phyloP scores from a whole-genome alignment of 2,329 filamentous ascomycete species.

The Trichoderma oligosporum region DNA sequence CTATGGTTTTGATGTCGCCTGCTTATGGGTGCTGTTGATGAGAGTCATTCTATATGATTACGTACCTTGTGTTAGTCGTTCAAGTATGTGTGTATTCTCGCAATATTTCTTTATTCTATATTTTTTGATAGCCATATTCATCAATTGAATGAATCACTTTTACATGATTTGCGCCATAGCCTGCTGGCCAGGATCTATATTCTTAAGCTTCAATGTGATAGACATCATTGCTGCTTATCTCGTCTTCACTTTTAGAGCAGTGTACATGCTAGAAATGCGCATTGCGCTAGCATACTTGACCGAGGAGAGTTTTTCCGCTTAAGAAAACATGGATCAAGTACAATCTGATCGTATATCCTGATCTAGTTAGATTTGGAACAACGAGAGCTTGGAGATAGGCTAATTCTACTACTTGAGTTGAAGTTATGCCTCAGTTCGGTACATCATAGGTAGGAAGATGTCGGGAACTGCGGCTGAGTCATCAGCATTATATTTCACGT shows the following conservation, averaged over 20 bases:
- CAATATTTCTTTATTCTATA: background rate
- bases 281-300: too few relatives aligned
- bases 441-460: background rate
- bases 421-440: too few relatives aligned
- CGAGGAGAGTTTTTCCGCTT: constrained; percentile 42
- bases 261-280: too few relatives aligned
- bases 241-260: too few relatives aligned
- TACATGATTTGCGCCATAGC: constrained; percentile 47
- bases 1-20: constrained; percentile 37
- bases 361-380: too few relatives aligned
- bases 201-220: constrained; percentile 42
- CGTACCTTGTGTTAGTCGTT: background rate
- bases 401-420: too few relatives aligned
- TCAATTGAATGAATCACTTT: constrained; percentile 43
- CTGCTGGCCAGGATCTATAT: constrained; percentile 47
- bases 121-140: too few relatives aligned
- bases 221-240: too few relatives aligned
- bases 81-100: background rate
- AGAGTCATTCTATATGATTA: background rate
- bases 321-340: too few relatives aligned
- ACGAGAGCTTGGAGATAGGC: too few relatives aligned
- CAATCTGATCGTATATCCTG: too few relatives aligned
- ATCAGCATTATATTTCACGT: background rate
- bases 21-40: constrained; percentile 15
- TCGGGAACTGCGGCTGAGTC: constrained; percentile 3